Base-by-base conservation (phyloP, 495 filamentous ascomycete species). In the Annulohypoxylon bovei region DNA sequence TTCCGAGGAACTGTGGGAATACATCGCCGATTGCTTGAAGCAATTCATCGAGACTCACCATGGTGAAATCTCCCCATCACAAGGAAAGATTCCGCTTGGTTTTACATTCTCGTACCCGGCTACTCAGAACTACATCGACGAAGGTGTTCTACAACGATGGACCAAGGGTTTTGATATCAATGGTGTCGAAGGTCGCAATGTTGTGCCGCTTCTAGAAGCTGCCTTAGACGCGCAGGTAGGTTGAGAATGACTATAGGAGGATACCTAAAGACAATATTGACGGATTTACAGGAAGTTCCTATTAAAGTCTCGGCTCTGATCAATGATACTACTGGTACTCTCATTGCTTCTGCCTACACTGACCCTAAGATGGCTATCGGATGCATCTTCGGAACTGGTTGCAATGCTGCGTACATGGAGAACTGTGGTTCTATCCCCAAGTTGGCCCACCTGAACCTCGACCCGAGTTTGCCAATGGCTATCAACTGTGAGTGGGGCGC, bases 401-500 rank as follows among this genome's bases (percentile, higher is more conserved):
- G 96, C 79, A 99, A 99, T 77, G 96, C 95, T 56, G 95, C 95
- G 35, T 99, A 99, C 82, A 96, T 99, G 91, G 95, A 99, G 80
- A 82, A 95, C 75, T 90, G 87, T 65, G 95, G 94, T 37, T 93
- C 91, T 1, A 89, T 98, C 40, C 95, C 95, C 68, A 99, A 99
- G 84, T 87, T 99, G 44, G 94, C 91, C 8, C 91, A 98, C 83
- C 87, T 96, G 86, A 94, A 95, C 65, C 87, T 99, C n/a, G 92
- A 93, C 39, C 87, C 94, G 1, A 89, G 94, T 60, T 90, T 91
- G 77, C 93, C 92, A 50, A 95, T 99, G 81, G 95, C 94, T 46
- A 99, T 99, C 83, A 99, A 99, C 85, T 99, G 95, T 84, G 95
- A 99, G 81, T 99, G 94, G 86, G 95, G 95, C 52, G 96, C 95